phyloP scores from a whole-genome alignment of 345 rosid genomes.

The Euphorbia tirucalli region DNA sequence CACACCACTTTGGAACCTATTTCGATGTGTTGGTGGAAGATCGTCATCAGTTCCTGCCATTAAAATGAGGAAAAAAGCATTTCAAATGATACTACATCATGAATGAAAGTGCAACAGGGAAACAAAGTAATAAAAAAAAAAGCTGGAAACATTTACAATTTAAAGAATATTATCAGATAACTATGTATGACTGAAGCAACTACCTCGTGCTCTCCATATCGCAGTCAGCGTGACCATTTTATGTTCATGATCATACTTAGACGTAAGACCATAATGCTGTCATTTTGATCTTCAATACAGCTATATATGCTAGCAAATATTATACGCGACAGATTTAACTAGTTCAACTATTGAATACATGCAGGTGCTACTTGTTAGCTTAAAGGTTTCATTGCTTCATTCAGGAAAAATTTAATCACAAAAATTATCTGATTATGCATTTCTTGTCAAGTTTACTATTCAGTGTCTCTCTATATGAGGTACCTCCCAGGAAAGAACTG shows the following conservation, averaged over 20 bases:
- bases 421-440: neutral
- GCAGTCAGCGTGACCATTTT: neutral
- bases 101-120: neutral
- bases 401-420: neutral
- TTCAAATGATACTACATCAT: neutral
- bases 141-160: no score
- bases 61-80: neutral
- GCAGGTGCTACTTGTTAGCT: constrained; percentile 6
- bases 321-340: neutral
- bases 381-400: neutral
- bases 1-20: constrained; percentile 77
- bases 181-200: neutral
- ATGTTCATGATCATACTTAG: neutral
- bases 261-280: neutral
- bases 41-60: constrained; percentile 95
- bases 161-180: neutral
- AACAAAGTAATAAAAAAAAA: neutral
- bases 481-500: neutral
- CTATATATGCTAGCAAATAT: neutral
- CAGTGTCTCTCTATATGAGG: neutral
- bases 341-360: neutral
- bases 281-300: neutral
- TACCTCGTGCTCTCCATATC: neutral
- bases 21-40: constrained; percentile 90
- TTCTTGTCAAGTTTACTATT: constrained; percentile 3